A percentile compares a stretch with the other conserved stretches of the same genome.
These are phyloP conservation scores for Phytopythium helicoides DNA, from an alignment of 352 stramenopile genomes.

Conservation along the genomic window DNA sequence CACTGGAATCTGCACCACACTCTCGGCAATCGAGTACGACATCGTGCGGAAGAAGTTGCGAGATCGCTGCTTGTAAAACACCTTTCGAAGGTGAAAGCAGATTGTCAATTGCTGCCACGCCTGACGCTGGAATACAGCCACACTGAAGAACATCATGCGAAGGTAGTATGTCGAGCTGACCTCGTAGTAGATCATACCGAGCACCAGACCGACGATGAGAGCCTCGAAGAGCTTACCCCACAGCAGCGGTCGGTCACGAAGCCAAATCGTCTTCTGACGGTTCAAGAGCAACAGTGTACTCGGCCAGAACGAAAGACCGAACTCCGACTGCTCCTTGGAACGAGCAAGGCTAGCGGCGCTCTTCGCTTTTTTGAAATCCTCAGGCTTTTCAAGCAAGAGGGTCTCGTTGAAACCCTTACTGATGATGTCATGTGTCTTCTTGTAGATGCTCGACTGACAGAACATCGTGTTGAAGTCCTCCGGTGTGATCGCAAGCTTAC, in stretches of 20 bases:
- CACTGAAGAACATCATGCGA: slow-evolving; percentile 72
- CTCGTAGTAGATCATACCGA: slow-evolving; percentile 63
- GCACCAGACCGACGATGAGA: slow-evolving; percentile 54
- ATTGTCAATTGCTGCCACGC: slow-evolving; percentile 73
- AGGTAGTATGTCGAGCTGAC: slow-evolving; percentile 56
- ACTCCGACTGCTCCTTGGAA: slow-evolving; percentile 38
- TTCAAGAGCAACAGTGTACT: slow-evolving; percentile 36
- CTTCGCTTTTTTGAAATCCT: slow-evolving; percentile 40
- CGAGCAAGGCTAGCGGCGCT: slow-evolving; percentile 27
- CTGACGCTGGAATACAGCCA: slow-evolving; percentile 69
- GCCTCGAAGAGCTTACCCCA: slow-evolving; percentile 48
- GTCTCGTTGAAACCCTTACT: slow-evolving; percentile 31
- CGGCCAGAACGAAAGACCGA: slow-evolving; percentile 26
- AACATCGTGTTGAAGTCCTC: slow-evolving; percentile 54
- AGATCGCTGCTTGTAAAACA: slow-evolving; percentile 90
- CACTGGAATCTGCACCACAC: slow-evolving; percentile 53
- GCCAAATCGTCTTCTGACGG: slow-evolving; percentile 52
- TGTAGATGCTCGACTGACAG: slow-evolving; percentile 44
- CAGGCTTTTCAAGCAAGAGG: slow-evolving; percentile 24
- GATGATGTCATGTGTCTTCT: slow-evolving; percentile 30
- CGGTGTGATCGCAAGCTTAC: slow-evolving; percentile 16
- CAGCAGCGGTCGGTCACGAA: slow-evolving; percentile 38
- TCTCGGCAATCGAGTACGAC: slow-evolving; percentile 75
- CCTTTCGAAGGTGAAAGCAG: slow-evolving; percentile 64
- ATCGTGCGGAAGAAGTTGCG: slow-evolving; percentile 88